A percentile compares a stretch with the other conserved stretches of the same genome.
These are phyloP conservation scores for Fusarium graminum DNA, from an alignment of 2,329 filamentous ascomycete genomes.

Conservation along the genomic window DNA sequence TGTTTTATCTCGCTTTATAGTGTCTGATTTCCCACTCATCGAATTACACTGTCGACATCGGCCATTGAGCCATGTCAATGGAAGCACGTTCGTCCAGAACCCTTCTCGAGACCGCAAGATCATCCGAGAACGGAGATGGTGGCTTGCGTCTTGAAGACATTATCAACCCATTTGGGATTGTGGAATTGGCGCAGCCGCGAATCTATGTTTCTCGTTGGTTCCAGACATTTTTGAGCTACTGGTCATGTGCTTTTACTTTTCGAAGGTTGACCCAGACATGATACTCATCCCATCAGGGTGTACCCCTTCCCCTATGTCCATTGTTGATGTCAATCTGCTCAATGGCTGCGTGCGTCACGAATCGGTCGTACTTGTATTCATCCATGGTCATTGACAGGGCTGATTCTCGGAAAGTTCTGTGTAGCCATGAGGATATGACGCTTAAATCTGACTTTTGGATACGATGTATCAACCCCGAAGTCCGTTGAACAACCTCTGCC, in stretches of 20 bases:
- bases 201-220: constrained; percentile 42
- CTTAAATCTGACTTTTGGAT: constrained; percentile 13
- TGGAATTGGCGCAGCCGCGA: constrained; percentile 51
- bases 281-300: constrained; percentile 13
- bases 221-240: constrained; percentile 23
- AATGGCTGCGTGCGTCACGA: constrained; percentile 28
- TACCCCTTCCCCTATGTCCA: constrained; percentile 19
- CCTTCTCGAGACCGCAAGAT: constrained; percentile 28
- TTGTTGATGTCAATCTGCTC: constrained; percentile 22
- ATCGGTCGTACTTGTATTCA: constrained; percentile 15
- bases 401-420: constrained; percentile 11
- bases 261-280: constrained; percentile 14
- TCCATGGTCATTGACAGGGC: constrained; percentile 38
- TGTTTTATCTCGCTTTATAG: constrained; percentile 26
- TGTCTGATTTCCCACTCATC: constrained; percentile 15
- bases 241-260: constrained; percentile 18
- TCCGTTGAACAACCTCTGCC: constrained; percentile 6
- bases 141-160: constrained; percentile 44
- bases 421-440: constrained; percentile 22
- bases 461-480: constrained; percentile 24
- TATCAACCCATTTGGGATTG: constrained; percentile 40
- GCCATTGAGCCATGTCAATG: constrained; percentile 40
- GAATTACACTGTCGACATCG: constrained; percentile 13
- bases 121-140: constrained; percentile 44
- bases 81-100: constrained; percentile 43